Base-by-base conservation (phyloP, 495 filamentous ascomycete species). In the Melanomma pulvis-pyrius region DNA sequence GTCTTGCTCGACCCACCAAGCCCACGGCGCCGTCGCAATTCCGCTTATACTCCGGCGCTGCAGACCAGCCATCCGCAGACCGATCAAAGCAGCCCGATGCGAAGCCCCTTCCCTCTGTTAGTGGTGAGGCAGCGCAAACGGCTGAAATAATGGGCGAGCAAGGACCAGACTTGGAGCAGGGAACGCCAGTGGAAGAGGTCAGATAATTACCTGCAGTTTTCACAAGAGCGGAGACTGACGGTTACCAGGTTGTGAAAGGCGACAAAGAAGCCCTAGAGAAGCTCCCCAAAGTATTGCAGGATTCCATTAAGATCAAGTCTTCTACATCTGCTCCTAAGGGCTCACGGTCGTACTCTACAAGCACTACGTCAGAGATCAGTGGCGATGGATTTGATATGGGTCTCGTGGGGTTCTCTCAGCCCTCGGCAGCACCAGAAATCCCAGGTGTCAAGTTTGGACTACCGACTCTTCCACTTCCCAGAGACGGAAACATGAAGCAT, bases 361-460 rank as follows among this genome's bases (percentile, higher is more conserved):
- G 79, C 0, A 71, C 56, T 28, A 61, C 29, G 0, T 17, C 22
- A 70, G 22, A 13, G 46, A 61, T 52, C 67, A 73, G 61, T 54
- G 24, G 61, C 53, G 61, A 68, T 25, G 57, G 54, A 52, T n/a
- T 60, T 5, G 49, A 79, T 17, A 7, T 69, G 61, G 67, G 61
- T 17, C 67, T 69, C 28, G 48, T 60, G 12, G 49, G 47, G 25
- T 54, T 80, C 59, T 58, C 62, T n/a, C 67, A 62, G 8, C 62
- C 69, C 12, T 61, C 74, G 30, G 65, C 63, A 17, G 59, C 67
- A 7, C 64, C 72, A 1, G 63, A 70, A 41, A 72, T 71, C 19
- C 74, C 79, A 22, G 92, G 91, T 24, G 80, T 90, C 71, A 94
- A 92, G 70, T 97, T 88, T 74, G 83, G 81, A 3, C 77, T 90